phyloP scores from a whole-genome alignment of 768 basidiomycete genomes.

The Rhizopogon vinicolor region DNA sequence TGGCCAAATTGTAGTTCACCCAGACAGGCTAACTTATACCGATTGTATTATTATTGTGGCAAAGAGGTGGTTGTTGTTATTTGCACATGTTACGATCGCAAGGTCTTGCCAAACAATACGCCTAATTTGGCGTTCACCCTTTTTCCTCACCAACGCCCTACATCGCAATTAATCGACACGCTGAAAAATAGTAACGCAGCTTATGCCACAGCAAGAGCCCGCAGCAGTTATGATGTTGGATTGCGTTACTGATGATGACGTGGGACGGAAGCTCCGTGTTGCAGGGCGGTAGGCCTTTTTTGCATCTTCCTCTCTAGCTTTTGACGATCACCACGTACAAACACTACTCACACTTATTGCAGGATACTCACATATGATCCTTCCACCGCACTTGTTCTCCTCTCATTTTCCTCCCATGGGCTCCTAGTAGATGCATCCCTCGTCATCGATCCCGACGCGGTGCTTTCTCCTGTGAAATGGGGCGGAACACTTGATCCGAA shows the following conservation, averaged over 20 bases:
- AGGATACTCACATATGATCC: constrained; percentile 60
- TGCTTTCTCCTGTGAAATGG: constrained; percentile 10
- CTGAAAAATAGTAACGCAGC: not conserved
- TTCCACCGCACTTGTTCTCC: constrained; percentile 37
- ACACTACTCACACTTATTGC: constrained; percentile 5
- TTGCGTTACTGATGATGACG: constrained; percentile 31
- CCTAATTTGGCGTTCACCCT: not conserved
- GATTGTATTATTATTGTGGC: too few species aligned
- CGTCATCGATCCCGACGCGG: constrained; percentile 35
- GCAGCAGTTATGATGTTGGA: constrained; percentile 42
- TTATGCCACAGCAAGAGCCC: constrained; percentile 47
- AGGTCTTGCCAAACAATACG: not conserved
- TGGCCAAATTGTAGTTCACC: too few species aligned
- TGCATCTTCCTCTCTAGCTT: constrained; percentile 1
- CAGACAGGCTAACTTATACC: too few species aligned
- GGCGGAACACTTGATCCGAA: constrained; percentile 6
- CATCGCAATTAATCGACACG: not conserved
- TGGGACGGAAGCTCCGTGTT: constrained; percentile 52
- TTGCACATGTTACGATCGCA: not conserved
- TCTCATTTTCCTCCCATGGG: constrained; percentile 46
- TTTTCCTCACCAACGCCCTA: not conserved
- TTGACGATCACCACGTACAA: not conserved
- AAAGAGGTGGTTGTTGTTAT: too few species aligned
- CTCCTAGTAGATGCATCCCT: constrained; percentile 55
- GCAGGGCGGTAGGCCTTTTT: constrained; percentile 47